These are phyloP conservation scores for Closterium sp. DNA, from an alignment of 139 green algal species.

Conservation along the genomic window DNA sequence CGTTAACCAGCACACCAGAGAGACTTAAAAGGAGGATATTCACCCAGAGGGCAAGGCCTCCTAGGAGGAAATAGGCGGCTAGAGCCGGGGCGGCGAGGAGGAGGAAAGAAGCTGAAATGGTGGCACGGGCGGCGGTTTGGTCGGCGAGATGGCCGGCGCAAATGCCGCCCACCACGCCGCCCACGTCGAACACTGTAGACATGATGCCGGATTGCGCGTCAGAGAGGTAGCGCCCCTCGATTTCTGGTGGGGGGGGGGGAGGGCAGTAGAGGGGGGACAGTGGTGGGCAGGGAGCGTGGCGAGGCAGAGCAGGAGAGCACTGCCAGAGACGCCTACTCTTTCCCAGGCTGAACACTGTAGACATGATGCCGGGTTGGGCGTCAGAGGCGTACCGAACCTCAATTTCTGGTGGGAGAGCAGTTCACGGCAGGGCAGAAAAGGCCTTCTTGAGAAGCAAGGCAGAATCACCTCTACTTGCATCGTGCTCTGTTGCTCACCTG, in stretches of 20 bases:
- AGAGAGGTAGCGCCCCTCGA: constrained; percentile 41
- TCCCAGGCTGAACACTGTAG: too few species aligned
- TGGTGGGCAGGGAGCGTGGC: too few species aligned
- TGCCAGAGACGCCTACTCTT: too few species aligned
- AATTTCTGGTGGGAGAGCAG: not conserved
- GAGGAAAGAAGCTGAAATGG: constrained; percentile 74
- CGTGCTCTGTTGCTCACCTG: too few species aligned
- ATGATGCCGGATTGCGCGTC: constrained; percentile 70
- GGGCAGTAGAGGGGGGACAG: too few species aligned
- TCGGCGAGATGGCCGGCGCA: constrained; percentile 84
- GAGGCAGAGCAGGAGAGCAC: too few species aligned
- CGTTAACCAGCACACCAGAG: constrained; percentile 87
- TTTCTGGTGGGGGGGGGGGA: constrained; percentile 7
- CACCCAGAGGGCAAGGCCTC: constrained; percentile 49
- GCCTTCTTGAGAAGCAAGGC: too few species aligned
- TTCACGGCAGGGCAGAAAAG: too few species aligned
- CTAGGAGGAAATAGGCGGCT: constrained; percentile 76
- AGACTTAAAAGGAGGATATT: constrained; percentile 86
- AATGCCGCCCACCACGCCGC: constrained; percentile 81
- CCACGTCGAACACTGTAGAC: constrained; percentile 89
- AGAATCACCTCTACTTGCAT: too few species aligned
- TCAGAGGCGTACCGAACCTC: not conserved
- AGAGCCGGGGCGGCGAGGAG: constrained; percentile 75
- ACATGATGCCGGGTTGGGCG: not conserved
- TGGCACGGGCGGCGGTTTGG: constrained; percentile 62